Evolutionary conservation across 805 yeast genomes (phyloP).

Genomic region (Pichia nanzhaoensis): DNA sequence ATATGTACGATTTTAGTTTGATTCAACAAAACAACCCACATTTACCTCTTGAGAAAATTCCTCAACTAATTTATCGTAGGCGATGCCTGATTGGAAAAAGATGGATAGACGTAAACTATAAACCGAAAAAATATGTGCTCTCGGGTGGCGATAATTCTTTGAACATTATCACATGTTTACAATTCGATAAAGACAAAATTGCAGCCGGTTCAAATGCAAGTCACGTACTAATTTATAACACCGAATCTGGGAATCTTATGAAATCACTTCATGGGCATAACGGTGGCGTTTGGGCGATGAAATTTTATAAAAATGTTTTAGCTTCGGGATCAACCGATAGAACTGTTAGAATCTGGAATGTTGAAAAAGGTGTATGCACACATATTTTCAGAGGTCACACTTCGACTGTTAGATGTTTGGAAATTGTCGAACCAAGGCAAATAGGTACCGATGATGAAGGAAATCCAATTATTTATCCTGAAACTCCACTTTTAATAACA

Average conservation of each 20-base stretch:
- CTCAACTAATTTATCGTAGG: conserved; percentile 47
- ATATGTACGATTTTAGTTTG: conserved; percentile 28
- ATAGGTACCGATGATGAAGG: conserved; percentile 60
- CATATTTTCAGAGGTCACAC: conserved; percentile 89
- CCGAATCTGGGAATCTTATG: conserved; percentile 60
- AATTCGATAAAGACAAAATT: conserved; percentile 83
- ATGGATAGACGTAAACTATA: conserved; percentile 73
- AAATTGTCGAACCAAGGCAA: conserved; percentile 62
- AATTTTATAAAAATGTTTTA: conserved; percentile 73
- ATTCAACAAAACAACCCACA: conserved; percentile 10
- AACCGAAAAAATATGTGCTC: conserved; percentile 60
- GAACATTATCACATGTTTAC: conserved; percentile 90
- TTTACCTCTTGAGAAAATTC: conserved; percentile 14
- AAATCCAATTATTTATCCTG: conserved; percentile 49
- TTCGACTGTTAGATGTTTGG: conserved; percentile 88
- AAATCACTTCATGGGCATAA: conserved; percentile 76
- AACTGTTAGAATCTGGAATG: conserved; percentile 90
- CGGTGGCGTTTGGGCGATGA: conserved; percentile 98
- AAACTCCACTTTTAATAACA: conserved; percentile 66
- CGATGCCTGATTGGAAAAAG: conserved; percentile 51
- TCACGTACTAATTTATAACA: conserved; percentile 72
- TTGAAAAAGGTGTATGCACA: conserved; percentile 76
- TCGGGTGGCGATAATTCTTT: conserved; percentile 52
- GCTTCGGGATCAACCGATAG: conserved; percentile 95
- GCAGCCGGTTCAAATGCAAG: conserved; percentile 91